phyloP scores from a whole-genome alignment of 129 eudicot species.

The Oenanthe sinensis region DNA sequence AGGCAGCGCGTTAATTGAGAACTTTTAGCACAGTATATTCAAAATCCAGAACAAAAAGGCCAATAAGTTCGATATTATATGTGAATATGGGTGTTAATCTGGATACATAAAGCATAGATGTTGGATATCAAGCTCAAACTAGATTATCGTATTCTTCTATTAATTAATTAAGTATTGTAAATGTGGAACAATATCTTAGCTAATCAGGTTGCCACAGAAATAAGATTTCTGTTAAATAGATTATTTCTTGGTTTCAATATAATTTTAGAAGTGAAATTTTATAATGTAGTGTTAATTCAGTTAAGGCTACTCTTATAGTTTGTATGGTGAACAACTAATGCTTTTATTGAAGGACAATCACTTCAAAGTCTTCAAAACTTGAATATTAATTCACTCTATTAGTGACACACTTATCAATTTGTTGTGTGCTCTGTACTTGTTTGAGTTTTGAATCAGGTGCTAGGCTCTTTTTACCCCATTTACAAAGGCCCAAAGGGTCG shows the following conservation, averaged over 20 bases:
- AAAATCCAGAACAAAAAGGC: too few relatives aligned
- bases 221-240: not conserved
- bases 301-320: too few relatives aligned
- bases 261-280: not conserved
- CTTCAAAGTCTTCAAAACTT: too few relatives aligned
- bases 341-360: too few relatives aligned
- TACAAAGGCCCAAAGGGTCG: not conserved
- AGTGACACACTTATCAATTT: too few relatives aligned
- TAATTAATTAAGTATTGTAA: not conserved
- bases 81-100: not conserved
- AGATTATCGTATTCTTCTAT: not conserved
- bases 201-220: not conserved
- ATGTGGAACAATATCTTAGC: not conserved
- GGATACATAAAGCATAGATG: not conserved
- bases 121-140: not conserved
- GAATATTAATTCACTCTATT: too few relatives aligned
- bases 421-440: not conserved
- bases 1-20: not conserved
- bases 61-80: too few relatives aligned
- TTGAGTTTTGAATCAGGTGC: not conserved
- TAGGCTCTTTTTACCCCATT: too few relatives aligned
- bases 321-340: too few relatives aligned
- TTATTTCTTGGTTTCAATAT: too few relatives aligned
- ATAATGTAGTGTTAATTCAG: not conserved
- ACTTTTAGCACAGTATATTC: not conserved